Percentiles rank a stretch among this genome's conserved stretches.
phyloP scores from a whole-genome alignment of 768 basidiomycete genomes.

The Tremella yokohamensis region DNA sequence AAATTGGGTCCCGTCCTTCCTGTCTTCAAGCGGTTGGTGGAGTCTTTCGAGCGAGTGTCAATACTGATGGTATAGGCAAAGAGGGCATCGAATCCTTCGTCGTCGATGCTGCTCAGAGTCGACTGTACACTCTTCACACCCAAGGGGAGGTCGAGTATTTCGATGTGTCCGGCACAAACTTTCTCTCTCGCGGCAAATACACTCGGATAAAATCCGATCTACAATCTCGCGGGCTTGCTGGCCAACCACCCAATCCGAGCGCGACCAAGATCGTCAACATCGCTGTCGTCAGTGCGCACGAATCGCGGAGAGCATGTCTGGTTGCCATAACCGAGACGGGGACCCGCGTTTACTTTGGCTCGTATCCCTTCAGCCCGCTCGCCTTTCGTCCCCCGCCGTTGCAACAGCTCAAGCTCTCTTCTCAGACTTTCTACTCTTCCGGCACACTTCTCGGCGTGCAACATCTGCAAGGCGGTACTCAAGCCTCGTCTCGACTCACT shows the following conservation, averaged over 20 bases:
- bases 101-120: constrained; percentile 40
- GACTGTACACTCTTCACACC: constrained; percentile 47
- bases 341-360: constrained; percentile 74
- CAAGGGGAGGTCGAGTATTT: constrained; percentile 42
- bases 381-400: constrained; percentile 41
- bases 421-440: constrained; percentile 51
- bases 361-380: constrained; percentile 12
- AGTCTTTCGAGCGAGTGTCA: constrained; percentile 20
- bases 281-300: constrained; percentile 64
- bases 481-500: constrained; percentile 24
- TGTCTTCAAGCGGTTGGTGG: constrained; percentile 61
- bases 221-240: not conserved
- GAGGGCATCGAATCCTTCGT: constrained; percentile 43
- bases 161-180: constrained; percentile 32
- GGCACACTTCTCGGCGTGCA: constrained; percentile 38
- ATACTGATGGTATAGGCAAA: constrained; percentile 11
- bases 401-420: constrained; percentile 66
- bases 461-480: constrained; percentile 22
- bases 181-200: constrained; percentile 24
- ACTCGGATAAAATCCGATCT: constrained; percentile 9
- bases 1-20: constrained; percentile 73
- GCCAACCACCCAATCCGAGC: constrained; percentile 10
- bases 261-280: constrained; percentile 57
- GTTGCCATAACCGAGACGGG: constrained; percentile 74
- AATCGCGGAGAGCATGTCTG: constrained; percentile 67